A percentile compares a stretch with the other conserved stretches of the same genome.
Evolutionary conservation across 305 asterid genomes (phyloP).

Genomic region (Fraxinus albicans): DNA sequence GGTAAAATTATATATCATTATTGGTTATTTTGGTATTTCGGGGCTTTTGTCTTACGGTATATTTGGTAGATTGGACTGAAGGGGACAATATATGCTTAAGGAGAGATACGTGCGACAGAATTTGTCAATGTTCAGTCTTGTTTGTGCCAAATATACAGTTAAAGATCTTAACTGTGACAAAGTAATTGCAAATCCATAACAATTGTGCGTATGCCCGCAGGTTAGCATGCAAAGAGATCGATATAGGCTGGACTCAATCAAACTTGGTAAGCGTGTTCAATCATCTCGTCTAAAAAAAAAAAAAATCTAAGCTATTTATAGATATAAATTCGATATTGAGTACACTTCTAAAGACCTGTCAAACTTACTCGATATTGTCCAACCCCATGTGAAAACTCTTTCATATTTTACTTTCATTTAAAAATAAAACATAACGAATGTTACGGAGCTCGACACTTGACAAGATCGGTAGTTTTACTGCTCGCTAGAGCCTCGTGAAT

Average conservation of each 20-base stretch:
- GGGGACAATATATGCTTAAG: background rate
- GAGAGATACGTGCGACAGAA: background rate
- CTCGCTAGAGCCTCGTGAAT: background rate
- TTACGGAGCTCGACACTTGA: background rate
- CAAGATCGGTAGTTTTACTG: background rate
- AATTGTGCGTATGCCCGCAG: constrained; percentile 39
- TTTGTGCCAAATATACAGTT: background rate
- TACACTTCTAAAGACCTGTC: background rate
- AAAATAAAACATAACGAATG: background rate
- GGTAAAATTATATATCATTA: constrained; percentile 38
- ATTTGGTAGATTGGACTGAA: background rate
- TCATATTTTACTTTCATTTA: background rate
- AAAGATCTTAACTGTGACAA: background rate
- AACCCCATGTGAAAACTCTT: background rate
- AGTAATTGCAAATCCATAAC: background rate
- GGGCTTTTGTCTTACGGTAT: background rate
- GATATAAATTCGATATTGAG: background rate
- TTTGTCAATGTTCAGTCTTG: background rate
- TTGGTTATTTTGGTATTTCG: background rate
- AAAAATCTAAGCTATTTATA: background rate
- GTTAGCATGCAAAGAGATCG: constrained; percentile 88
- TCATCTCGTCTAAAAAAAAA: background rate
- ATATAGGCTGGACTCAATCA: constrained; percentile 66
- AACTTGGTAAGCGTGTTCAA: constrained; percentile 51
- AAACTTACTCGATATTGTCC: background rate